A percentile compares a stretch with the other conserved stretches of the same genome.
phyloP scores from a whole-genome alignment of 495 filamentous ascomycete species.

The Ramalina peruviana region DNA sequence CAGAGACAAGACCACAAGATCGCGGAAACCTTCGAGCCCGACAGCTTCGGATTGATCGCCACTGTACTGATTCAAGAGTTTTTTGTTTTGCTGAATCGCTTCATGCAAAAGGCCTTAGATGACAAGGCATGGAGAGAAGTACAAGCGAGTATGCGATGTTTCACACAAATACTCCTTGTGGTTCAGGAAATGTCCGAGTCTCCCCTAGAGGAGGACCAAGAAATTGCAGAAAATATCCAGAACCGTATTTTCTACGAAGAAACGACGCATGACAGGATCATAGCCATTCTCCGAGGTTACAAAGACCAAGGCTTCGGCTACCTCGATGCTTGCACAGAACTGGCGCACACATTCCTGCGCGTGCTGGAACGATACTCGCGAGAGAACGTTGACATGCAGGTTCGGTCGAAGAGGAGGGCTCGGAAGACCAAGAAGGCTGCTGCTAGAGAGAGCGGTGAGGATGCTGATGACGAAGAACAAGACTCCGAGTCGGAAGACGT shows the following conservation, averaged over 20 bases:
- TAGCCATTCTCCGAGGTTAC: slow-evolving; percentile 64
- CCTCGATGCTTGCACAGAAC: slow-evolving; percentile 81
- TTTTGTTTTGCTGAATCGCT: slow-evolving; percentile 72
- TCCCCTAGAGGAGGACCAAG: slow-evolving; percentile 79
- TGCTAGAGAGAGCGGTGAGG: slow-evolving; percentile 18
- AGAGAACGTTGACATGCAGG: slow-evolving; percentile 83
- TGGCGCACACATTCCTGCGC: slow-evolving; percentile 78
- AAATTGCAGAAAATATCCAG: slow-evolving; percentile 95
- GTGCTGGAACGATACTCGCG: slow-evolving; percentile 90
- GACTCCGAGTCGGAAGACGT: slow-evolving; percentile 67
- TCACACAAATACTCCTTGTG: slow-evolving; percentile 64
- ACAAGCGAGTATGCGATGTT: slow-evolving; percentile 80
- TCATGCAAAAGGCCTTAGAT: slow-evolving; percentile 65
- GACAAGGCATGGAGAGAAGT: slow-evolving; percentile 77
- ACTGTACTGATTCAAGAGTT: slow-evolving; percentile 84
- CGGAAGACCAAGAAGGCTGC: slow-evolving; percentile 53
- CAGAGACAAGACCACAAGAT: slow-evolving; percentile 29
- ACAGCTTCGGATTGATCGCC: slow-evolving; percentile 76
- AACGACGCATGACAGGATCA: slow-evolving; percentile 73
- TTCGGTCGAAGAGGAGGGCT: slow-evolving; percentile 61
- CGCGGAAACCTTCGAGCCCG: slow-evolving; percentile 39
- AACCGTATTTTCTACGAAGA: slow-evolving; percentile 98
- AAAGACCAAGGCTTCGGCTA: slow-evolving; percentile 92
- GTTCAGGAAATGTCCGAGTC: slow-evolving; percentile 88
- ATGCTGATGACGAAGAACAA: slow-evolving; percentile 32